phyloP scores from a whole-genome alignment of 805 yeast genomes.

The Candida maris region DNA sequence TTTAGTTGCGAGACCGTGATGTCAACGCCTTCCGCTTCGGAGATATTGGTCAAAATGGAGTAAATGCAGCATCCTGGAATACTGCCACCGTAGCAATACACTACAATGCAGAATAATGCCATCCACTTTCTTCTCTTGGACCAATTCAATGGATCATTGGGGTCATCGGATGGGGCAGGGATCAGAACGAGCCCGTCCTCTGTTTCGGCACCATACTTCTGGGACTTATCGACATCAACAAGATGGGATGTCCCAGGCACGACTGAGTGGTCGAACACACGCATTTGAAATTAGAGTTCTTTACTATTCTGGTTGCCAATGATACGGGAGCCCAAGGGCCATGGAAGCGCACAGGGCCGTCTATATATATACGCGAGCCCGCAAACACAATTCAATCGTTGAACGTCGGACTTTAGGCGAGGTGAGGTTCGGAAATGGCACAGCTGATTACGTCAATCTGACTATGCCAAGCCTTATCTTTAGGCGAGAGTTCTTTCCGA shows the following conservation, averaged over 20 bases:
- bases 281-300: no score
- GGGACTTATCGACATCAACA: constrained; percentile 10
- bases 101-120: constrained; percentile 41
- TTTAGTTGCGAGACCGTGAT: constrained; percentile 33
- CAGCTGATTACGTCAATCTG: no score
- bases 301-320: no score
- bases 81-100: constrained; percentile 33
- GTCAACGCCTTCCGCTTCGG: constrained; percentile 15
- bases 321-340: no score
- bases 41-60: constrained; percentile 24
- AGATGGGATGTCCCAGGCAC: constrained; percentile 16
- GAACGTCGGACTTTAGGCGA: no score
- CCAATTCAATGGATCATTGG: constrained; percentile 73
- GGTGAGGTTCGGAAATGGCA: no score
- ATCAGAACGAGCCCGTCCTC: constrained; percentile 45
- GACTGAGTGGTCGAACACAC: constrained; percentile 10
- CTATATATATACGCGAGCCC: no score
- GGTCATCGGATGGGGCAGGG: constrained; percentile 66
- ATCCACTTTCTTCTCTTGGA: constrained; percentile 42
- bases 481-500: no score
- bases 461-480: no score
- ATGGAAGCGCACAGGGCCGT: no score
- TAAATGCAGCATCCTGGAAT: constrained; percentile 27
- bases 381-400: no score
- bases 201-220: constrained; percentile 7